Percentiles rank a stretch among this genome's conserved stretches.
phyloP scores from a whole-genome alignment of 768 basidiomycete genomes.

The Trametes sanguinea region DNA sequence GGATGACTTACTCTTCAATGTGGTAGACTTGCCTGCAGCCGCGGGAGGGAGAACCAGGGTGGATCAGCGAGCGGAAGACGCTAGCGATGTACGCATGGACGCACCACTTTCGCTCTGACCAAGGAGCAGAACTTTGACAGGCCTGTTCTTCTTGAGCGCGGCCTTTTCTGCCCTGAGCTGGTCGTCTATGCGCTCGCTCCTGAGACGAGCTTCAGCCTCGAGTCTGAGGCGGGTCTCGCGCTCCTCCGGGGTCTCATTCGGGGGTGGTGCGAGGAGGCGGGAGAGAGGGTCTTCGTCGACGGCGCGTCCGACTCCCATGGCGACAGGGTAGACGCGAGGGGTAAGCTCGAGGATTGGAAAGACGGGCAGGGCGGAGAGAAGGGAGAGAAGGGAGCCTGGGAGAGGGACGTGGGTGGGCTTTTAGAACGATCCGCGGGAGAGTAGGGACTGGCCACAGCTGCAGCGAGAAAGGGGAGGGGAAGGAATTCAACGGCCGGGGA shows the following conservation, averaged over 20 bases:
- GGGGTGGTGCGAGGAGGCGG: slow-evolving; percentile 56
- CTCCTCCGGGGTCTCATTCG: slow-evolving; percentile 55
- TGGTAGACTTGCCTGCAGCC: slow-evolving; percentile 42
- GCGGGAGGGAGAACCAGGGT: neutral
- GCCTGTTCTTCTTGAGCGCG: slow-evolving; percentile 33
- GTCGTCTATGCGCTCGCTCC: slow-evolving; percentile 56
- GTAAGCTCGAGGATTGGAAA: slow-evolving; percentile 1
- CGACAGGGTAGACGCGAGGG: neutral
- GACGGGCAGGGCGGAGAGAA: slow-evolving; percentile 1
- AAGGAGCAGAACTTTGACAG: slow-evolving; percentile 42
- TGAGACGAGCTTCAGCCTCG: slow-evolving; percentile 59
- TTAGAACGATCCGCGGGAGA: slow-evolving; percentile 5
- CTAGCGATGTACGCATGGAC: slow-evolving; percentile 7
- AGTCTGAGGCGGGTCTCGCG: slow-evolving; percentile 43
- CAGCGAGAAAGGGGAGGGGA: neutral
- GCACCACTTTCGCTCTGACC: slow-evolving; percentile 41
- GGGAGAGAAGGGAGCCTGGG: neutral
- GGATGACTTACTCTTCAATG: slow-evolving; percentile 44
- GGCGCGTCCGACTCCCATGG: slow-evolving; percentile 36
- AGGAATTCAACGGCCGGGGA: slow-evolving; percentile 1
- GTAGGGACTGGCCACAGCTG: too few species aligned
- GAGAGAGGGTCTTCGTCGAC: slow-evolving; percentile 60
- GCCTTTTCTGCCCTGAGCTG: slow-evolving; percentile 36
- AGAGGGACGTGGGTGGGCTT: slow-evolving; percentile 5
- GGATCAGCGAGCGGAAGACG: too few species aligned